These are phyloP conservation scores for Pythium apleroticum DNA, from an alignment of 352 stramenopile genomes.

Conservation along the genomic window DNA sequence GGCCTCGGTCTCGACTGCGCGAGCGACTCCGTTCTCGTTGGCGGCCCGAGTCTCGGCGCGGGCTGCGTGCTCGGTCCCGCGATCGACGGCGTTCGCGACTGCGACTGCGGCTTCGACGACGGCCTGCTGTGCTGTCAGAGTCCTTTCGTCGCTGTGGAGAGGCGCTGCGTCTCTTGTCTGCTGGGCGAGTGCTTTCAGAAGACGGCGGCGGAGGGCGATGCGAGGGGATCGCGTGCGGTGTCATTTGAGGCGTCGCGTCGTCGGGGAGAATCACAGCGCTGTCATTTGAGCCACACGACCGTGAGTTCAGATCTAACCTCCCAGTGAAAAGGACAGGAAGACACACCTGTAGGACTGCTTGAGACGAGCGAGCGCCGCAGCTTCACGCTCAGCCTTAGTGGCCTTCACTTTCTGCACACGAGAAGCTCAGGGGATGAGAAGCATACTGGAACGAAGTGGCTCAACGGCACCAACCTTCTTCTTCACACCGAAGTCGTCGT, in stretches of 20 bases:
- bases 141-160: conserved; percentile 25
- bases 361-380: conserved; percentile 73
- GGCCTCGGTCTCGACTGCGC: conserved; percentile 19
- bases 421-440: background rate
- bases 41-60: conserved; percentile 10
- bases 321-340: background rate
- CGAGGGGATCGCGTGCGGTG: conserved; percentile 4
- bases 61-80: conserved; percentile 18
- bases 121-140: conserved; percentile 14
- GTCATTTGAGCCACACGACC: background rate
- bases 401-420: conserved; percentile 57
- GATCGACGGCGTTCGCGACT: conserved; percentile 23
- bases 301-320: background rate
- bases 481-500: conserved; percentile 86
- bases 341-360: conserved; percentile 78
- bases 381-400: conserved; percentile 75
- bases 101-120: conserved; percentile 17
- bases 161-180: conserved; percentile 9
- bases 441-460: background rate
- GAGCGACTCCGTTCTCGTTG: conserved; percentile 18
- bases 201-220: background rate
- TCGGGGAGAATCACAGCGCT: conserved; percentile 23
- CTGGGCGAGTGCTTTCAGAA: background rate
- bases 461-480: conserved; percentile 50
- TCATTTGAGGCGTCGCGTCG: conserved; percentile 4